Evolutionary conservation across 2,329 filamentous ascomycete species (phyloP), one percentile per base, ranked within the genome.

Genomic region (Phyllosticta paracitricarpa): DNA sequence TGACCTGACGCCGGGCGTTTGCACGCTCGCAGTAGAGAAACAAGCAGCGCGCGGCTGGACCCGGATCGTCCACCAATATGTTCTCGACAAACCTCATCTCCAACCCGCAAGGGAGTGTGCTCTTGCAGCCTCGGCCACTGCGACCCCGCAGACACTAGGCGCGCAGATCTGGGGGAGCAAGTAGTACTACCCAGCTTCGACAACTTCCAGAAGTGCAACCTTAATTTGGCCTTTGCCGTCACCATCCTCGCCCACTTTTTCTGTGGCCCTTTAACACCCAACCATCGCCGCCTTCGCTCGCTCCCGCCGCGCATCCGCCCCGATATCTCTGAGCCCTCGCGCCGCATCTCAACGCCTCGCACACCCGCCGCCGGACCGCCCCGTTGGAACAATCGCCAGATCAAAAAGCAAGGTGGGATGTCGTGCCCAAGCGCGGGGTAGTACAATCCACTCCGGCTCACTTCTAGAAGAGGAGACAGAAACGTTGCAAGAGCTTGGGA

Each of bases 1-100:
- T 57, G 59, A 35, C 54, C 59, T 61, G 54, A 61, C 35, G 33
- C 22, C 58, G 58, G 28, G 17, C 35, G 33, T 48, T 52, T 22
- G 56, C 48, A 58, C 40, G 56, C 56, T 9, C 25, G 14, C 40
- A 48, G 40, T 48, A n/a, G 35, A 40, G 35, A 12, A 17, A 40
- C 35, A 40, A 4, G 14, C 35, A 12, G 10, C 17, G 35, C 6
- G 30, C 35, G 10, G 35, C 35, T 14, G 6, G 14, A 48, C 6
- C 17, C 40, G n/a, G 40, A 48, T 48, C 14, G 40, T 5, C 12
- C 14, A 19, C 17, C 40, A 48, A 48, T 48, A 48, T 48, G 40
- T 48, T 48, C 40, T 48, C 17, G 40, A 48, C 40, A 48, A n/a
- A 48, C 40, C 40, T 48, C 40, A 48, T 48, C 40, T 48, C 40